A percentile compares a stretch with the other conserved stretches of the same genome.
These are phyloP conservation scores for Xanthoconium separans DNA, from an alignment of 1,284 basidiomycete species.

Conservation along the genomic window DNA sequence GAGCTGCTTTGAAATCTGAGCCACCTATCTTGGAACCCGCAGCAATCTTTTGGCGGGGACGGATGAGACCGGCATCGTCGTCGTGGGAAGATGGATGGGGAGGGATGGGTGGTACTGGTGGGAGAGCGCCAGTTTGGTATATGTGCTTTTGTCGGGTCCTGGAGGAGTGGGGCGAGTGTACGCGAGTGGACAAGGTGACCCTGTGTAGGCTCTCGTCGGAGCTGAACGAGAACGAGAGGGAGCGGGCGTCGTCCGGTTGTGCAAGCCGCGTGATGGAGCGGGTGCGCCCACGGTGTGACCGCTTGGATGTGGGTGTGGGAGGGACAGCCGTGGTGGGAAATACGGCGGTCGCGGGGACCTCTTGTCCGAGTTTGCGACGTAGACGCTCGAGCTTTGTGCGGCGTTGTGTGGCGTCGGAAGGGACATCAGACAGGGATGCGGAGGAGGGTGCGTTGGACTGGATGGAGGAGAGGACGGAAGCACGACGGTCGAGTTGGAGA, in stretches of 20 bases:
- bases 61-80: conserved; percentile 19
- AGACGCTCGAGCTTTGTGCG: conserved; percentile 60
- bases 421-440: conserved; percentile 10
- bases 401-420: conserved; percentile 34
- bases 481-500: conserved; percentile 9
- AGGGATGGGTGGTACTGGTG: conserved; percentile 25
- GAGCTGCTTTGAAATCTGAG: conserved; percentile 32
- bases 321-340: conserved; percentile 40
- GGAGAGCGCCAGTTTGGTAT: conserved; percentile 21
- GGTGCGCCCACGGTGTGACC: conserved; percentile 1
- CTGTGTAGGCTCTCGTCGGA: conserved; percentile 30
- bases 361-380: conserved; percentile 56
- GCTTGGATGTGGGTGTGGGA: conserved; percentile 5
- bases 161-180: conserved; percentile 13
- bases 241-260: conserved; percentile 24
- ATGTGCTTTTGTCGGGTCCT: conserved; percentile 11
- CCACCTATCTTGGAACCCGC: conserved; percentile 29
- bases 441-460: conserved; percentile 25
- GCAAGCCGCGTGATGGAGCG: conserved; percentile 3
- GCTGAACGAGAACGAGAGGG: conserved; percentile 29
- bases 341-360: conserved; percentile 56
- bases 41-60: conserved; percentile 18
- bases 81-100: conserved; percentile 10
- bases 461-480: conserved; percentile 22
- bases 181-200: conserved; percentile 20